These are phyloP conservation scores for Gnaphalium uliginosum DNA, from an alignment of 129 eudicot genomes.

Conservation along the genomic window DNA sequence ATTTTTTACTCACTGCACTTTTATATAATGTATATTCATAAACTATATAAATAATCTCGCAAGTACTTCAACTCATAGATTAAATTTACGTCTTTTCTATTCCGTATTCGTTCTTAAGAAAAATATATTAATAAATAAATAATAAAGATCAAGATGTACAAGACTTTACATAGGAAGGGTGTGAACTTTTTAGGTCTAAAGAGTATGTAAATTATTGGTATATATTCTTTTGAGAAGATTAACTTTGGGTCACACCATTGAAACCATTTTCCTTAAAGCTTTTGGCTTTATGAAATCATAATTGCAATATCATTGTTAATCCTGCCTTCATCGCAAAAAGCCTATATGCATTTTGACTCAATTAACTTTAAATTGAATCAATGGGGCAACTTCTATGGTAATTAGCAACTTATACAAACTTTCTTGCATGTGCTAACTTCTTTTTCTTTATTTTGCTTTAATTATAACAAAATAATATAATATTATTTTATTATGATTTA, in stretches of 20 bases:
- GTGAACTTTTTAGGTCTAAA: slow-evolving; percentile 27
- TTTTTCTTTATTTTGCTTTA: slow-evolving; percentile 27
- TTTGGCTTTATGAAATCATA: slow-evolving; percentile 35
- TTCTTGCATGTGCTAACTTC: slow-evolving; percentile 39
- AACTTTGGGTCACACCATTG: slow-evolving; percentile 25
- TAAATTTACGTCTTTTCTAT: too few relatives aligned
- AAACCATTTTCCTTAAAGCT: slow-evolving; percentile 21
- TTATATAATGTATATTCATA: too few relatives aligned
- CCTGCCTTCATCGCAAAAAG: slow-evolving; percentile 28
- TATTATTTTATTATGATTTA: background rate
- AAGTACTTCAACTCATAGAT: too few relatives aligned
- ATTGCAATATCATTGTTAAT: slow-evolving; percentile 41
- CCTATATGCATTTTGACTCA: slow-evolving; percentile 24
- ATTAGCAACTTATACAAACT: slow-evolving; percentile 27
- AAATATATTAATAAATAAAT: too few relatives aligned
- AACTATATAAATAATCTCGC: too few relatives aligned
- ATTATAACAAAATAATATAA: background rate
- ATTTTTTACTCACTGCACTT: too few relatives aligned
- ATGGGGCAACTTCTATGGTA: slow-evolving; percentile 40
- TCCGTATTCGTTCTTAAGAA: too few relatives aligned
- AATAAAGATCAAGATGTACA: background rate
- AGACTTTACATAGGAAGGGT: slow-evolving; percentile 14
- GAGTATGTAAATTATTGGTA: slow-evolving; percentile 24
- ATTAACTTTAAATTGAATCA: slow-evolving; percentile 22
- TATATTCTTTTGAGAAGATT: slow-evolving; percentile 30